Evolutionary conservation across 164 flowering plant species (phyloP), one percentile per base, ranked within the genome.

Genomic region (Vitis cinerea): DNA sequence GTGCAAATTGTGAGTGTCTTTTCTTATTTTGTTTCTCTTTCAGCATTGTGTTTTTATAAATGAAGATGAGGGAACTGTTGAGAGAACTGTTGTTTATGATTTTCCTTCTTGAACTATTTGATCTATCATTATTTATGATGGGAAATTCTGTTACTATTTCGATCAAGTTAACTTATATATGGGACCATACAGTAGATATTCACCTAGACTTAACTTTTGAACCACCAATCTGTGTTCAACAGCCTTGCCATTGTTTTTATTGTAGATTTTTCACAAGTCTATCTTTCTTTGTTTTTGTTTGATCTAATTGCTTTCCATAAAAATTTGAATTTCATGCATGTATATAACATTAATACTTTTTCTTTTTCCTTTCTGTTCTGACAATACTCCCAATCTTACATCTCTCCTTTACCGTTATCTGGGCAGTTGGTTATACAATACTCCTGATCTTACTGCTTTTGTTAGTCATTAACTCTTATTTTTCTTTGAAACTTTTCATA

Each of bases 1-100:
- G 27, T 58, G 9, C 44, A 67, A 61, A 67, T 13, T 30, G 84
- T 79, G 66, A 79, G 80, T 69, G 30, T 8, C 23, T 37, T 37
- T 17, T 61, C 50, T 17, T 62, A 16, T 47, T 51, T 59, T 59
- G 50, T 59, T 72, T 58, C 54, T 19, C 19, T 50, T 52, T 15
- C 49, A 11, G 30, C 57, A 16, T 30, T 30, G 4, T 4, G 30
- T 62, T 10, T 17, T 8, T 58, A 12, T 19, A 8, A 58, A 55
- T 16, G 8, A 15, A 61, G 14, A 23, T 23, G 27, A 23, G 27
- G 27, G 27, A 23, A 23, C 27, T 23, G 27, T 23, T 23, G 27
- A 23, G 27, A 23, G 27, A 23, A 23, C 27, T 23, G 2, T 23
- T 23, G 27, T 23, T 23, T 23, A 23, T 23, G 27, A 23, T 23